A percentile compares a stretch with the other conserved stretches of the same genome.
phyloP scores from a whole-genome alignment of 2,329 filamentous ascomycete genomes.

The Monilinia polystroma region DNA sequence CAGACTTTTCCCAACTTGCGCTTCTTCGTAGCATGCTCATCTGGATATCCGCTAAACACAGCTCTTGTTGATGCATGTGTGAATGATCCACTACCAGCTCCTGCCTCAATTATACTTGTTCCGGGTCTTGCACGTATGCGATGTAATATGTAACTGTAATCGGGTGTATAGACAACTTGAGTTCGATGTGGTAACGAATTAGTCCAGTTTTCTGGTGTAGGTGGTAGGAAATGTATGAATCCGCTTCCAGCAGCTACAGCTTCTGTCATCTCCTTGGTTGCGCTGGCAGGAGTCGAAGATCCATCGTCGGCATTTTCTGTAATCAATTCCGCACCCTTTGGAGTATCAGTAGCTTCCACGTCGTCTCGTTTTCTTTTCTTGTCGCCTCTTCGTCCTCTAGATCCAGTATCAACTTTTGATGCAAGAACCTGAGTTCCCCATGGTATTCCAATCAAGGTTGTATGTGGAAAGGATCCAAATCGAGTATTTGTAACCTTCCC shows the following conservation, averaged over 20 bases:
- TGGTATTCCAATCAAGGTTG: conserved; percentile 70
- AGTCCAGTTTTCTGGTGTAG: conserved; percentile 82
- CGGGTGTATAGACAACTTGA: conserved; percentile 83
- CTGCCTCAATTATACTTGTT: conserved; percentile 73
- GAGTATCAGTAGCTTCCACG: conserved; percentile 35
- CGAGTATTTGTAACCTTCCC: conserved; percentile 84
- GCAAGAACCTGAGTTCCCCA: conserved; percentile 94
- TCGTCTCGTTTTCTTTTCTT: conserved; percentile 47
- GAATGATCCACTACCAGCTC: conserved; percentile 79
- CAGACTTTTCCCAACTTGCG: conserved; percentile 65
- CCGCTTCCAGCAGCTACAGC: conserved; percentile 60
- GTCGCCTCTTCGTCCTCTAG: conserved; percentile 68
- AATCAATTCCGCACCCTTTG: conserved; percentile 16
- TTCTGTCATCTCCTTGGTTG: conserved; percentile 46
- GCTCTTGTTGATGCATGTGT: conserved; percentile 76
- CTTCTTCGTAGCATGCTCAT: conserved; percentile 41
- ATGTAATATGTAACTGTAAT: conserved; percentile 82
- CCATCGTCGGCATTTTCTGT: conserved; percentile 37
- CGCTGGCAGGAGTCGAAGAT: conserved; percentile 29
- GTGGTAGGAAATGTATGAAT: conserved; percentile 75
- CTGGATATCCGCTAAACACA: conserved; percentile 70
- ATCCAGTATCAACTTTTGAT: conserved; percentile 86
- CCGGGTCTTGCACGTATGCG: conserved; percentile 73
- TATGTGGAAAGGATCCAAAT: conserved; percentile 87
- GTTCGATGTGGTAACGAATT: conserved; percentile 76